phyloP scores from a whole-genome alignment of 1,139 yeast species.

The Lodderomyces margitis region DNA sequence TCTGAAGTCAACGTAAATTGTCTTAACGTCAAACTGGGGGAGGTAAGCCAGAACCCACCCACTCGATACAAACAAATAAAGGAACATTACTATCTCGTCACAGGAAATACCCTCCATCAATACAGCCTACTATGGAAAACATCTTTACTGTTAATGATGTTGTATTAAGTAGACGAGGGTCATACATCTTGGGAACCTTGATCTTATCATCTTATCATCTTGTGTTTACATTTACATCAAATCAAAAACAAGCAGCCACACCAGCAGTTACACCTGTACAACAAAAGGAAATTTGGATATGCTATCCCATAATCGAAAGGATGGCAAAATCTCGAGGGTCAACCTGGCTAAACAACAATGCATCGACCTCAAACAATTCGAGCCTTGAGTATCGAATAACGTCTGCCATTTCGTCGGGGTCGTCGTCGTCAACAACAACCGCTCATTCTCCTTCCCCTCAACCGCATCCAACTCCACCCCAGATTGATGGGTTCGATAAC shows the following conservation, averaged over 20 bases:
- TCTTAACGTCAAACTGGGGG: too few species aligned
- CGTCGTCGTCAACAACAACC: background rate
- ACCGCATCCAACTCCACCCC: slow-evolving; percentile 5
- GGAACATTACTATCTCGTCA: too few species aligned
- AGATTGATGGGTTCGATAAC: slow-evolving; percentile 29
- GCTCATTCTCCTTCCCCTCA: slow-evolving; percentile 5
- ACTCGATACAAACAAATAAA: too few species aligned
- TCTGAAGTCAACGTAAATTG: too few species aligned
- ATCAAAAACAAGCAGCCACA: slow-evolving; percentile 4
- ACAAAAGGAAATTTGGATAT: slow-evolving; percentile 80
- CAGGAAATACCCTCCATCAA: too few species aligned
- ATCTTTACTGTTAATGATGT: slow-evolving; percentile 60
- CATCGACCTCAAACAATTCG: slow-evolving; percentile 4
- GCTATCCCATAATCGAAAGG: slow-evolving; percentile 80
- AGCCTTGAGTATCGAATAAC: slow-evolving; percentile 4
- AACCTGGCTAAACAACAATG: slow-evolving; percentile 28
- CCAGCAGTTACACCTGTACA: slow-evolving; percentile 14
- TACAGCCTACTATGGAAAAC: slow-evolving; percentile 14
- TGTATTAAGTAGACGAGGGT: slow-evolving; percentile 68
- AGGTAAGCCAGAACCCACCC: too few species aligned
- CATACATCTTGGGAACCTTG: slow-evolving; percentile 61
- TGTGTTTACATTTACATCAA: slow-evolving; percentile 54
- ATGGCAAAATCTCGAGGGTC: slow-evolving; percentile 61
- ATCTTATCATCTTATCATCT: slow-evolving; percentile 84
- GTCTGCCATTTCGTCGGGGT: slow-evolving; percentile 2